Evolutionary conservation across 2,329 filamentous ascomycete species (phyloP).

Genomic region (Aaosphaeria pasadenensis): DNA sequence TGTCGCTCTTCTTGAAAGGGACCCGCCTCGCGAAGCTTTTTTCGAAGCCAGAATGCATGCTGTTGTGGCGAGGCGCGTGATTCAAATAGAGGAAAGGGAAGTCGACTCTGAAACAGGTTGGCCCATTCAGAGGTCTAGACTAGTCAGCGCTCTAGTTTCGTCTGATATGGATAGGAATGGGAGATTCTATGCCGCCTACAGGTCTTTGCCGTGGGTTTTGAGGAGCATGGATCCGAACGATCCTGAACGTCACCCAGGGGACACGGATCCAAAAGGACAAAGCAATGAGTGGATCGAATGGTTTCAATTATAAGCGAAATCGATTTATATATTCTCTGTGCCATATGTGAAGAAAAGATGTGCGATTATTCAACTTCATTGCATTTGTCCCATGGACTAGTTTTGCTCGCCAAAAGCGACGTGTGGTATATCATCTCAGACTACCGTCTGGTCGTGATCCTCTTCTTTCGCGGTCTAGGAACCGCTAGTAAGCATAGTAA

Average conservation of each 20-base stretch:
- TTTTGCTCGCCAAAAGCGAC: too few relatives aligned
- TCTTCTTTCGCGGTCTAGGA: too few relatives aligned
- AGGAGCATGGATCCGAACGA: background rate
- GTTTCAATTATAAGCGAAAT: background rate
- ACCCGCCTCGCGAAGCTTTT: conserved; percentile 18
- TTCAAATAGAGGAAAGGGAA: conserved; percentile 19
- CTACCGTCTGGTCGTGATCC: too few relatives aligned
- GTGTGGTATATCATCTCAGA: too few relatives aligned
- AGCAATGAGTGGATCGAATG: background rate
- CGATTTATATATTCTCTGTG: too few relatives aligned
- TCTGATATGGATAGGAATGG: conserved; percentile 1
- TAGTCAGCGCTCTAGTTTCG: conserved; percentile 1
- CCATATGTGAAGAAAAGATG: too few relatives aligned
- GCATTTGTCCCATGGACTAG: too few relatives aligned
- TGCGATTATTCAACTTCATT: too few relatives aligned
- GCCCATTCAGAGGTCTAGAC: conserved; percentile 10
- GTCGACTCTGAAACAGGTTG: conserved; percentile 16
- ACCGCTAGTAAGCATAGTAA: conserved; percentile 5
- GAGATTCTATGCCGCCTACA: background rate
- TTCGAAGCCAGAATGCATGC: conserved; percentile 18
- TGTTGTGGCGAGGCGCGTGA: conserved; percentile 10
- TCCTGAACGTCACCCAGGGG: background rate
- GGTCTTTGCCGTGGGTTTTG: background rate
- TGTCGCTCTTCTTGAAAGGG: conserved; percentile 12
- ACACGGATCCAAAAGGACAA: background rate